Evolutionary conservation across 371 early-diverging fungal species (phyloP), one percentile per base, ranked within the genome.

Genomic region (Sanchytrium tribonematis): DNA sequence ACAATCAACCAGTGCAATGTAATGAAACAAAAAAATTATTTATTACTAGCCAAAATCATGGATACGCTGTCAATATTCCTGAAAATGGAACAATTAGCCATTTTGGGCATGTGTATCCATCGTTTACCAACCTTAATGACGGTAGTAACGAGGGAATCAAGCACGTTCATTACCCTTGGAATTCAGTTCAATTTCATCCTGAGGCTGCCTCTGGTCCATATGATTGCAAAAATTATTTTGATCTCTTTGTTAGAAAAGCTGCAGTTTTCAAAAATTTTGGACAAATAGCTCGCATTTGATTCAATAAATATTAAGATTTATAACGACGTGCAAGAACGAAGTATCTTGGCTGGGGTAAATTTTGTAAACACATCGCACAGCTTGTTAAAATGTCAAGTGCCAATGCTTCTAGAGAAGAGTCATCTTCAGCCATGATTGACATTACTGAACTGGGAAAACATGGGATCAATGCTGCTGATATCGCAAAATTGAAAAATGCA

Each of bases 1-100:
- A 94, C 78, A 94, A 94, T 79, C 91, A 91, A 78, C 93, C 95
- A 31, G 88, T 86, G 48, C 76, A 89, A 69, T 82, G 90, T 74
- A 78, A 87, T 71, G 80, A 79, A 68, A 78, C 74, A 68, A 75
- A 75, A 30, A 71, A 82, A 72, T 92, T 93, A 77, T 83, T 84
- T 28, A 93, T 94, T 73, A 94, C 95, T 0, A 89, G 90, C 29
- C 95, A 94, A 78, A 94, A 94, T 77, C 95, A 94, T 74, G 95
- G 95, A 30, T 94, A 87, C 71, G 91, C 91, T 27, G 79, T 93
- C 30, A 27, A 30, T 69, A 65, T 28, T 48, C 48, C 69, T 29
- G 80, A 87, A 68, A 88, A 88, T 74, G 69, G 69, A 31, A 71
- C 80, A 1, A 69, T 1, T 1, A 28, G 28, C n/a, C 66, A 71